Percentiles rank a stretch among this genome's conserved stretches.
Conservation (phyloP, 2,329 filamentous ascomycete genomes). For the Sordariomycetes sp. region DNA sequence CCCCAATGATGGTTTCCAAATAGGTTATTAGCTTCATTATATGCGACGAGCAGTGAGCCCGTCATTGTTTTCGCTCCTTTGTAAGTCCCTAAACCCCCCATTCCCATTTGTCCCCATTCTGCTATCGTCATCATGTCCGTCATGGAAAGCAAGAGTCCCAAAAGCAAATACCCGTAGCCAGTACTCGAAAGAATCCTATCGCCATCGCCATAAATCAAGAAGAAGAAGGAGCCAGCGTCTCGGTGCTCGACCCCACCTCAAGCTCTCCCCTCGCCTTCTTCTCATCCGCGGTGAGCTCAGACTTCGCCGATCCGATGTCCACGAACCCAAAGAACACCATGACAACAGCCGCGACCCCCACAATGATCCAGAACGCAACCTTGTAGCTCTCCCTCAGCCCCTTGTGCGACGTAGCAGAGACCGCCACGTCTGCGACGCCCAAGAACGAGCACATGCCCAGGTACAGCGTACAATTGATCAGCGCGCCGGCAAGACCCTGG, state of each 20-base stretch:
- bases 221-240: neutral
- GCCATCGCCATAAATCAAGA: neutral
- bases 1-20: too few relatives aligned
- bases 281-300: conserved; percentile 10
- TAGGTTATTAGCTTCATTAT: too few relatives aligned
- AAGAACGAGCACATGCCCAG: conserved; percentile 50
- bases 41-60: too few relatives aligned
- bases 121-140: neutral
- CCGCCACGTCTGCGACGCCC: conserved; percentile 46
- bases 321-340: conserved; percentile 24
- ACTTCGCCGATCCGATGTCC: conserved; percentile 8
- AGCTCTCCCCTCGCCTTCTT: conserved; percentile 15
- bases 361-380: conserved; percentile 45
- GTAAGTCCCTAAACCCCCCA: too few relatives aligned
- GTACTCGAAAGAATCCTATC: neutral
- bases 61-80: too few relatives aligned
- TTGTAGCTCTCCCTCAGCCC: conserved; percentile 39
- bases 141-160: neutral
- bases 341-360: conserved; percentile 33
- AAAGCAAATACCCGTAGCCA: neutral
- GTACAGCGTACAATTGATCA: conserved; percentile 49
- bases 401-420: conserved; percentile 24
- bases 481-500: conserved; percentile 51
- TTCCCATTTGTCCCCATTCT: too few relatives aligned
- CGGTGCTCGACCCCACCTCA: neutral